A percentile compares a stretch with the other conserved stretches of the same genome.
phyloP scores from a whole-genome alignment of 495 filamentous ascomycete species.

The Melanomma pulvis-pyrius region DNA sequence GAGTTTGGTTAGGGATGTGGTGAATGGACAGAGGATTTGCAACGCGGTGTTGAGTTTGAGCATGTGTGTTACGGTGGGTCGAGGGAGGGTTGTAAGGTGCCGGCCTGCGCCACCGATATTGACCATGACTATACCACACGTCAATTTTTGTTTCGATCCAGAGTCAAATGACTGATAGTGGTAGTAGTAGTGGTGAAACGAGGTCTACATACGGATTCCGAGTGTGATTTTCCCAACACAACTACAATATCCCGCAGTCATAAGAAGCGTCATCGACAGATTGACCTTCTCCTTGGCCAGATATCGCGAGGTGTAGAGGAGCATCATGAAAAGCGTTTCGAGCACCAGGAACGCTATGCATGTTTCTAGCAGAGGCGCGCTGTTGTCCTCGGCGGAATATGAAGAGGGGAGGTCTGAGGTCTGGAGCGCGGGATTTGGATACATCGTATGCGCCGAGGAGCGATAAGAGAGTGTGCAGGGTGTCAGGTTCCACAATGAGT shows the following conservation, averaged over 20 bases:
- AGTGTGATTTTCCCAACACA: conserved; percentile 12
- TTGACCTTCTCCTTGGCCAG: not conserved
- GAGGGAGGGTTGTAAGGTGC: conserved; percentile 1
- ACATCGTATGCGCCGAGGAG: not conserved
- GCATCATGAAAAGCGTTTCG: conserved; percentile 16
- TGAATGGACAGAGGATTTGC: conserved; percentile 26
- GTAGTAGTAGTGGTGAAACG: not conserved
- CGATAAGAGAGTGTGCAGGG: not conserved
- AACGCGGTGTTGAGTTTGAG: not conserved
- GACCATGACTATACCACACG: conserved; percentile 18
- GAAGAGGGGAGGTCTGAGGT: not conserved
- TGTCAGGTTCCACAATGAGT: not conserved
- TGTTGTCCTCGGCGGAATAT: conserved; percentile 11
- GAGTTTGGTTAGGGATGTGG: conserved; percentile 26
- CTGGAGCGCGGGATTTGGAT: not conserved
- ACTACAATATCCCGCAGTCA: conserved; percentile 15
- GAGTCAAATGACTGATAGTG: not conserved
- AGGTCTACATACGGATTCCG: conserved; percentile 5
- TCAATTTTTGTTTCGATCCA: no score
- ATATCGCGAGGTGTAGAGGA: conserved; percentile 14
- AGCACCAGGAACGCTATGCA: conserved; percentile 19
- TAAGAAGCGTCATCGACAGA: conserved; percentile 8
- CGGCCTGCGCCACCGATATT: conserved; percentile 17
- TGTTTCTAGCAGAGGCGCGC: conserved; percentile 2
- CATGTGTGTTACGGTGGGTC: not conserved